These are phyloP conservation scores for Yamadazyma triangularis DNA, from an alignment of 1,139 yeast genomes.

Conservation along the genomic window DNA sequence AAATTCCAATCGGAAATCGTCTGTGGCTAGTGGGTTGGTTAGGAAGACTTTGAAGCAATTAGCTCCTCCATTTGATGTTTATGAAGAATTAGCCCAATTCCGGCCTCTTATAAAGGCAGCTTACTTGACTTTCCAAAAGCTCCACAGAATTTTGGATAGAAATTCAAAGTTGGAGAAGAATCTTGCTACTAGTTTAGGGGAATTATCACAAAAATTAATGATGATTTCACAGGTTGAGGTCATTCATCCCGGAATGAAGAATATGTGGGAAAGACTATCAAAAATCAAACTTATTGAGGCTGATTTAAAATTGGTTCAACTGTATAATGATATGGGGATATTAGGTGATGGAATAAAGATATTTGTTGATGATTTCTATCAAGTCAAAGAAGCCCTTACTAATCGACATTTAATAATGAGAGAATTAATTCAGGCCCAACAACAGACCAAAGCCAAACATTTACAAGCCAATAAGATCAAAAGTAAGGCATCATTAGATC, in stretches of 20 bases:
- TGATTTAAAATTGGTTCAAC: slow-evolving; percentile 71
- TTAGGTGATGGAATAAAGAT: slow-evolving; percentile 71
- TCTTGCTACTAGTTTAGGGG: slow-evolving; percentile 55
- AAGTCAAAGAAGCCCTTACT: slow-evolving; percentile 87
- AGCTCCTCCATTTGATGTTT: slow-evolving; percentile 88
- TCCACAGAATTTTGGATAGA: slow-evolving; percentile 52
- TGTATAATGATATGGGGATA: slow-evolving; percentile 69
- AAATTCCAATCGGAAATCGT: slow-evolving; percentile 47
- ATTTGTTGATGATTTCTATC: slow-evolving; percentile 71
- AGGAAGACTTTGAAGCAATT: slow-evolving; percentile 89
- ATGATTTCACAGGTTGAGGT: slow-evolving; percentile 49
- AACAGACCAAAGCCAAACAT: slow-evolving; percentile 65
- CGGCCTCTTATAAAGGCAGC: slow-evolving; percentile 81
- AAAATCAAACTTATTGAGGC: slow-evolving; percentile 67
- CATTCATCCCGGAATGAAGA: slow-evolving; percentile 63
- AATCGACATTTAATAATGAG: slow-evolving; percentile 90
- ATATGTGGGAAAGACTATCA: slow-evolving; percentile 77
- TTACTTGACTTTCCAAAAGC: slow-evolving; percentile 57
- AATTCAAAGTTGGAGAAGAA: slow-evolving; percentile 52
- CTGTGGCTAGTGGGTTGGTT: slow-evolving; percentile 77
- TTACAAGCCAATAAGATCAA: slow-evolving; percentile 71
- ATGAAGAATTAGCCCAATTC: slow-evolving; percentile 72
- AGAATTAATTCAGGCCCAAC: slow-evolving; percentile 77
- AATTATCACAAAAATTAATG: slow-evolving; percentile 57
- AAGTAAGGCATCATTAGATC: slow-evolving; percentile 72